Conservation (phyloP, 129 eudicot species). For the Chrysanthemum seticuspe region DNA sequence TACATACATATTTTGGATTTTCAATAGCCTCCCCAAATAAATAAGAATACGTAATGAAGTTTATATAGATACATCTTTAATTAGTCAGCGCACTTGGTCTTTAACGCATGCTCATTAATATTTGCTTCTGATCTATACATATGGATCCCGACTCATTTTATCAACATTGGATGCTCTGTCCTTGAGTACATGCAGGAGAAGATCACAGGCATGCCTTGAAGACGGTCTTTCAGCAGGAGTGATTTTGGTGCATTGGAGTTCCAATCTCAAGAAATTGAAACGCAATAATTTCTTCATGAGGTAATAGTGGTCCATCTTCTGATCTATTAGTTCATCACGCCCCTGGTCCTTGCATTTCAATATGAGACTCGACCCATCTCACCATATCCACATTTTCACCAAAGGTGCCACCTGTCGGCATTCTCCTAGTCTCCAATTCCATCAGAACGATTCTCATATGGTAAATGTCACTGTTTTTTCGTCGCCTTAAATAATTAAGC, state of each 20-base stretch:
- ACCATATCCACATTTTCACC: slow-evolving; percentile 91
- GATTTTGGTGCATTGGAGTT: slow-evolving; percentile 76
- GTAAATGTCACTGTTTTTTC: slow-evolving; percentile 83
- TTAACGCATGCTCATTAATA: background rate
- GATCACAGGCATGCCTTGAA: slow-evolving; percentile 69
- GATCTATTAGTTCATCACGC: slow-evolving; percentile 70
- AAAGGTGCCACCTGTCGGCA: slow-evolving; percentile 84
- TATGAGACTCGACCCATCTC: slow-evolving; percentile 73
- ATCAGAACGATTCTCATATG: slow-evolving; percentile 94
- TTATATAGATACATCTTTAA: slow-evolving; percentile 19
- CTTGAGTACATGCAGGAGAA: slow-evolving; percentile 51
- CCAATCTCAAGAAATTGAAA: slow-evolving; percentile 82
- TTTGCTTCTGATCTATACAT: slow-evolving; percentile 32
- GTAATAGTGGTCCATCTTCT: slow-evolving; percentile 51
- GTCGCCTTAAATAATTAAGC: slow-evolving; percentile 83
- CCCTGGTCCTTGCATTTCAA: slow-evolving; percentile 51
- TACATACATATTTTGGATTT: too few species aligned
- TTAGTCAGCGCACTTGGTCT: slow-evolving; percentile 2
- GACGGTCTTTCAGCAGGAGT: slow-evolving; percentile 82
- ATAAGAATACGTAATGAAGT: too few species aligned
- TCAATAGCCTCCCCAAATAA: too few species aligned
- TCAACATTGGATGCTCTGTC: slow-evolving; percentile 42
- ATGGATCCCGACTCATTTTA: slow-evolving; percentile 54
- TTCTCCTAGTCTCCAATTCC: slow-evolving; percentile 83
- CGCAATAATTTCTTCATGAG: slow-evolving; percentile 64